Evolutionary conservation across 1,284 basidiomycete species (phyloP).

Genomic region (Cryptococcus hybrid): DNA sequence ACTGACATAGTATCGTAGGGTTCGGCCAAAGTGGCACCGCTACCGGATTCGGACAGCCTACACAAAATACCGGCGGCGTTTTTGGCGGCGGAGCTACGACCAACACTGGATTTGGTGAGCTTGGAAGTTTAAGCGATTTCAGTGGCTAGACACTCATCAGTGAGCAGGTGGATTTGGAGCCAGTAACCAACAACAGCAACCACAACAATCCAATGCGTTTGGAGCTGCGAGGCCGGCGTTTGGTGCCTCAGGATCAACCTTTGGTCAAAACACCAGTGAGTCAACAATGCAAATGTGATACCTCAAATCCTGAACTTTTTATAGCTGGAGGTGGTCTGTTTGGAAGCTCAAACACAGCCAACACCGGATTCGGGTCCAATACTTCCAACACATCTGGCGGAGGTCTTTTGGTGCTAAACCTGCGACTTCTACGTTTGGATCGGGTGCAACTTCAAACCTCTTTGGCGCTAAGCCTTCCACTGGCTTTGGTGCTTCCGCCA

Average conservation of each 20-base stretch:
- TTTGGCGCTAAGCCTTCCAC: conserved; percentile 42
- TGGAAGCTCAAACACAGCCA: conserved; percentile 23
- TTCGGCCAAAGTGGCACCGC: conserved; percentile 41
- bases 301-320: background rate
- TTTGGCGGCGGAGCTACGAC: conserved; percentile 41
- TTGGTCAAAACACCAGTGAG: conserved; percentile 21
- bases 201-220: conserved; percentile 27
- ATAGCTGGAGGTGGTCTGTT: conserved; percentile 30
- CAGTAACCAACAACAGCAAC: background rate
- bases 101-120: conserved; percentile 31
- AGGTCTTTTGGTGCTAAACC: conserved; percentile 31
- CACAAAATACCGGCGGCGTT: conserved; percentile 55
- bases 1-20: conserved; percentile 35
- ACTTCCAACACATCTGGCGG: conserved; percentile 30
- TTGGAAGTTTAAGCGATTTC: background rate
- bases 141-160: background rate
- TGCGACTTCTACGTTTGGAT: conserved; percentile 42
- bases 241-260: conserved; percentile 45
- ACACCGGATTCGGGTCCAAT: conserved; percentile 44
- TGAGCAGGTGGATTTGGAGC: conserved; percentile 24
- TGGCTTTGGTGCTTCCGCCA: conserved; percentile 18
- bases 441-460: conserved; percentile 43
- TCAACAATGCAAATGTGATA: background rate
- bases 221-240: conserved; percentile 37
- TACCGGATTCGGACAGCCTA: conserved; percentile 23